Base-by-base conservation (phyloP, 1,139 yeast genomes). In the Torulaspora pretoriensis region DNA sequence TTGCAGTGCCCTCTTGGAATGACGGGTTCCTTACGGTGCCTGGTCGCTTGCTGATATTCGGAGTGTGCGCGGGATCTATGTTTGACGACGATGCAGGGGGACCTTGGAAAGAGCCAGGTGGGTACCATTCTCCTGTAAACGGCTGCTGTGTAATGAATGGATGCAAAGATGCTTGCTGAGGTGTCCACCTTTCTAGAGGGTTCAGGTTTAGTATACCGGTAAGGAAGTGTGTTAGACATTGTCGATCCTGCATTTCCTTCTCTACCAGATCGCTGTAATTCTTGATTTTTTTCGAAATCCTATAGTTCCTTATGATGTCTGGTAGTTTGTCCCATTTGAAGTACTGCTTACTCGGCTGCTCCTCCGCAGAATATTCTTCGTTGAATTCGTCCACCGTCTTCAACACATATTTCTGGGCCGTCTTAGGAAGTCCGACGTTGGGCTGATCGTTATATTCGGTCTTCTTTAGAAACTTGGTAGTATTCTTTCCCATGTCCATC, bases 121-220 rank as follows among this genome's bases (percentile, higher is more conserved):
- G 78, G 38, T 60, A 61, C 79, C 80, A 75, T 28, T 59, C 61
- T 1, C 74, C 77, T 13, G 59, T 58, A 51, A 74, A 75, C 30
- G 63, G 65, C 37, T 68, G 70, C 30, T 70, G 74, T 3, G 83
- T 83, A 16, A 92, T 79, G 64, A 94, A 92, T 0, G 97, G 97
- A 68, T 94, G 98, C 66, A 80, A 73, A 19, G 84, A 73, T 0
- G 97, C 98, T 64, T 92, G 97, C 56, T 88, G 96, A 8, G 98
- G 98, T 0, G 97, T 88, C 81, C 96, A 83, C 56, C 99, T 75
- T 64, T 90, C 96, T 57, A 92, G 73, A 0, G 98, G 98, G 65
- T 90, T 90, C 61, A 88, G 68, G 55, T 83, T 87, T 48, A 92
- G 70, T 8, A 87, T 76, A 29, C 95, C 95, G 38, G 73, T 68